Conservation (phyloP, 169 alveolate species). For the Plasmodium vinckei region DNA sequence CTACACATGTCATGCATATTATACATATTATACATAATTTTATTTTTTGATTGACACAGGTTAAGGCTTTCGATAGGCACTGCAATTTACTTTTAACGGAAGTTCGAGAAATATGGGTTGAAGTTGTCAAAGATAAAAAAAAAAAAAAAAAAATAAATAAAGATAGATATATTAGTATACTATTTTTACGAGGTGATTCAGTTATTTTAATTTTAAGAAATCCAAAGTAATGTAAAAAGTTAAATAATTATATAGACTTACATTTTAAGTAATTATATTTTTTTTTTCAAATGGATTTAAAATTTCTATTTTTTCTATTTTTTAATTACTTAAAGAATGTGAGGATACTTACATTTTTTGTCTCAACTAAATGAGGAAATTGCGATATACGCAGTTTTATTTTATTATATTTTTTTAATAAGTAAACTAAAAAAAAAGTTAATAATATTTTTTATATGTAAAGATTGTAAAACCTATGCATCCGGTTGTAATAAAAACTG, state of each 20-base stretch:
- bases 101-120: slow-evolving; percentile 98
- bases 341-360: no score
- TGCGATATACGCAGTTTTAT: neutral
- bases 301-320: no score
- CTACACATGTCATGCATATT: neutral
- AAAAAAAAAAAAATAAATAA: slow-evolving; percentile 92
- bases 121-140: slow-evolving; percentile 91
- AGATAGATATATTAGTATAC: slow-evolving; percentile 95
- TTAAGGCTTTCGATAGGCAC: slow-evolving; percentile 98
- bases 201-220: slow-evolving; percentile 95
- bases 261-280: neutral
- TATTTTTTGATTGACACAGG: slow-evolving; percentile 68
- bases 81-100: slow-evolving; percentile 97
- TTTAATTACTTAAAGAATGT: no score
- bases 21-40: neutral
- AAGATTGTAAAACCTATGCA: no score
- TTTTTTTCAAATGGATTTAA: neutral
- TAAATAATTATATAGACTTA: neutral
- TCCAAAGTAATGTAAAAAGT: slow-evolving; percentile 90
- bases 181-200: slow-evolving; percentile 98
- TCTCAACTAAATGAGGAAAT: neutral
- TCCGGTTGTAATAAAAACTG: no score
- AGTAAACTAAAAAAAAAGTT: neutral
- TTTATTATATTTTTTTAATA: neutral
- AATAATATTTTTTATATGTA: no score